These are phyloP conservation scores for Trypanosoma melophagium DNA, from an alignment of 208 protist genomes.

Conservation along the genomic window DNA sequence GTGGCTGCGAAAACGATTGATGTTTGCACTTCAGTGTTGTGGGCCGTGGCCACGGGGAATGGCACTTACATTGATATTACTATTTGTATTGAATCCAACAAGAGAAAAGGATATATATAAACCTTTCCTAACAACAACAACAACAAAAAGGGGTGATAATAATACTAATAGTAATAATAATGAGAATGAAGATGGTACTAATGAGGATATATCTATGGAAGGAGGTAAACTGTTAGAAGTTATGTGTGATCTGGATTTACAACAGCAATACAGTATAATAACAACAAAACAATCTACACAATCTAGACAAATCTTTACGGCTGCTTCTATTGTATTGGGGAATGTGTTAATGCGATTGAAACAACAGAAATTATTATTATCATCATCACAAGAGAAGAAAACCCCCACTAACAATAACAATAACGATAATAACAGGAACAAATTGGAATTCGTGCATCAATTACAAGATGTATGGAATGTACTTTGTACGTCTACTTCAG, in stretches of 20 bases:
- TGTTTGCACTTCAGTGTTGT: constrained; percentile 22
- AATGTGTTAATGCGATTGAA: neutral
- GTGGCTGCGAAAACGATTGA: constrained; percentile 12
- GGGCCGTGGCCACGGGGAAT: constrained; percentile 34
- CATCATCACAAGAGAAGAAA: neutral
- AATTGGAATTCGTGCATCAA: neutral
- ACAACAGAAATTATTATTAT: no score
- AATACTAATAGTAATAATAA: no score
- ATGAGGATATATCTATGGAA: no score
- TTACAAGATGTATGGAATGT: neutral
- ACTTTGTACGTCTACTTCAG: constrained; percentile 8
- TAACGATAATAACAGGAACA: neutral
- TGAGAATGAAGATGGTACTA: no score
- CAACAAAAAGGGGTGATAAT: no score
- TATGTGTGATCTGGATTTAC: no score
- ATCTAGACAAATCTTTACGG: neutral
- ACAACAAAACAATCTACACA: no score
- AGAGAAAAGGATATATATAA: constrained; percentile 1
- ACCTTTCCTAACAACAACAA: no score
- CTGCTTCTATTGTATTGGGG: constrained; percentile 19
- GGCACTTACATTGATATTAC: constrained; percentile 10
- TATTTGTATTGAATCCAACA: neutral
- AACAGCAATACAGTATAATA: no score
- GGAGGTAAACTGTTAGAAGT: no score
- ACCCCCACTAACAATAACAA: neutral